A percentile compares a stretch with the other conserved stretches of the same genome.
phyloP scores from a whole-genome alignment of 179 eudicot species.

The Spinacia oleracea region DNA sequence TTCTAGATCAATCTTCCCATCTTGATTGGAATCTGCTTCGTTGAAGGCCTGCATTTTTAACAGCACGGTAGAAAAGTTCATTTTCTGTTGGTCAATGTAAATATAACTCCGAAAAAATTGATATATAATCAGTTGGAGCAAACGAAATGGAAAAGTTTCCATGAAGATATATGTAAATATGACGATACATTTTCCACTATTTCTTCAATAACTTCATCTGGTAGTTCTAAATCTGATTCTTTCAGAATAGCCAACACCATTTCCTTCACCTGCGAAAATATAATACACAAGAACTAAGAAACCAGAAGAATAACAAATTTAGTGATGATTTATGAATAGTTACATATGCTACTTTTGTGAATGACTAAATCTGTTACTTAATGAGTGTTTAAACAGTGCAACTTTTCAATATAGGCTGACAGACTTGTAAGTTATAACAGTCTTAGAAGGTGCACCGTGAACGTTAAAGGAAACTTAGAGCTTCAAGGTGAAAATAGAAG shows the following conservation, averaged over 20 bases:
- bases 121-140: not conserved
- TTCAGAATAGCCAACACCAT: slow-evolving; percentile 62
- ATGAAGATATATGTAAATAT: not conserved
- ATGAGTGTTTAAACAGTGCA: not conserved
- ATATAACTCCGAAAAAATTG: not conserved
- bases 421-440: too few relatives aligned
- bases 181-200: slow-evolving; percentile 61
- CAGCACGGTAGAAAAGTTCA: slow-evolving; percentile 31
- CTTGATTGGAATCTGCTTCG: slow-evolving; percentile 66
- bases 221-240: slow-evolving; percentile 46
- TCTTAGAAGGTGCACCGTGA: too few relatives aligned
- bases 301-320: not conserved
- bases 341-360: too few relatives aligned
- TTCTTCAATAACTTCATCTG: slow-evolving; percentile 56
- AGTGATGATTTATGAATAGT: too few relatives aligned
- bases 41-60: slow-evolving; percentile 45
- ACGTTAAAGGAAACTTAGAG: not conserved
- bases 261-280: slow-evolving; percentile 52
- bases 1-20: slow-evolving; percentile 70
- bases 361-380: too few relatives aligned
- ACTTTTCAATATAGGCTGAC: too few relatives aligned
- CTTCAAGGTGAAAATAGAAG: not conserved
- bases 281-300: slow-evolving; percentile 13
- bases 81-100: slow-evolving; percentile 11
- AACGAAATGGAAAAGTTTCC: not conserved